Evolutionary conservation across 129 eudicot genomes (phyloP).

Genomic region (Saussurea involucrata): DNA sequence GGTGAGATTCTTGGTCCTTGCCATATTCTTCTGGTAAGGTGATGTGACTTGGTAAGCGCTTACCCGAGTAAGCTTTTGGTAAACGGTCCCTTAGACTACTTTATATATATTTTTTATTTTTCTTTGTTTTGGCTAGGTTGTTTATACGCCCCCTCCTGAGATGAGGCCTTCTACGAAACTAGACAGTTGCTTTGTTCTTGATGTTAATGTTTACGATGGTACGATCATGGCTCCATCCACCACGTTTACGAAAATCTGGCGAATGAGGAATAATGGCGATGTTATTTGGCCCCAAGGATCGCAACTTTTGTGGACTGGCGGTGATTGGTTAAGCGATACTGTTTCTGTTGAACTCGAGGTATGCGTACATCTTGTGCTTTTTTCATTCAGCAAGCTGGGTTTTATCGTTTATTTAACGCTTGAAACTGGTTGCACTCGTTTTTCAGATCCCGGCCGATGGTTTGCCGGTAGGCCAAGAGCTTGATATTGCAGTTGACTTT

Average conservation of each 20-base stretch:
- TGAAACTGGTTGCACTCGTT: background rate
- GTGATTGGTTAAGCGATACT: constrained; percentile 56
- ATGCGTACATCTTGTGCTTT: background rate
- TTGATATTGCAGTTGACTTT: constrained; percentile 80
- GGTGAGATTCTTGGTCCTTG: no score
- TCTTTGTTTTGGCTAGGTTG: background rate
- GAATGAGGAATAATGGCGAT: constrained; percentile 82
- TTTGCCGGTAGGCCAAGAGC: constrained; percentile 47
- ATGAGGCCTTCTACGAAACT: constrained; percentile 39
- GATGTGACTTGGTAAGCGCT: no score
- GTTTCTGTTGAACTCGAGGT: constrained; percentile 66
- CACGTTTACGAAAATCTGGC: constrained; percentile 87
- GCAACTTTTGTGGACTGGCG: constrained; percentile 83
- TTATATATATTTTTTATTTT: background rate
- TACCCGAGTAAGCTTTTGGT: no score
- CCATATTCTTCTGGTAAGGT: no score
- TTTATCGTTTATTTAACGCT: no score
- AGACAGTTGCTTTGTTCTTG: constrained; percentile 71
- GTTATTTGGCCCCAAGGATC: constrained; percentile 72
- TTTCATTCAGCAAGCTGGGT: background rate
- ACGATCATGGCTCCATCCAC: constrained; percentile 78
- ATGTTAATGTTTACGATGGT: constrained; percentile 79
- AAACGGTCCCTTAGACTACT: background rate
- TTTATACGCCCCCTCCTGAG: background rate
- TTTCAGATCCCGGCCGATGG: constrained; percentile 64